Evolutionary conservation across 768 basidiomycete genomes (phyloP), one percentile per base, ranked within the genome.

Genomic region (Trametes villosa): DNA sequence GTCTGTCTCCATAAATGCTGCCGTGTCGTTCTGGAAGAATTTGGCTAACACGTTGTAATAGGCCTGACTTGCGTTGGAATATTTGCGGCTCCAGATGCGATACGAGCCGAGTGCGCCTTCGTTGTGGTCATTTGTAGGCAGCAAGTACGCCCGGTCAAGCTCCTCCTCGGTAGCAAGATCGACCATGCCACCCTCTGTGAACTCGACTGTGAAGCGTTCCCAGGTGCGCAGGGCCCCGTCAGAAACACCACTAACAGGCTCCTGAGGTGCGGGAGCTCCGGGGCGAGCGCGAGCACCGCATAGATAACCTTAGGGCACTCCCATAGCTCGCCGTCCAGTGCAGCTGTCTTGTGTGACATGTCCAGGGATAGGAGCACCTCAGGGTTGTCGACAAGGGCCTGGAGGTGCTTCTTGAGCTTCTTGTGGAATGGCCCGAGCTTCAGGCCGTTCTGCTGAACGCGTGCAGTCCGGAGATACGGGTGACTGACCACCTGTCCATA

Each of bases 391-490:
- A 41, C 30, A 15, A 53, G 12, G 24, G 6, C 4, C 26, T 18
- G 36, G 1, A 53, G 12, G 38, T 41, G 36, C 7, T 9, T 15
- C 7, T 41, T 41, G 24, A 53, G 13, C 13, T 18, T 20, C 3
- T 41, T 13, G 20, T 53, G 52, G 3, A 53, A 13, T 3, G 22
- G 15, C 2, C 52, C 38, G 2, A 53, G 38, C 7, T 41, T 18
- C 11, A 53, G 38, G 18, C 26, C 24, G 15, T 53, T 53, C 15
- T 17, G 38, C 1, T 9, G 4, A 4, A 22, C 24, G 8, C 38
- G 38, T 9, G 26, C 20, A 4, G 4, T 18, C 8, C 38, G 38
- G 3, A 53, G 36, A 40, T 68, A 67, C 17, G 66, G 67, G 13
- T n/a, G n/a, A n/a, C n/a, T n/a, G n/a, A n/a, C n/a, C n/a, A n/a